Percentiles rank a stretch among this genome's conserved stretches.
Evolutionary conservation across 2,329 filamentous ascomycete genomes (phyloP).

Genomic region (Trichophyton verrucosum): DNA sequence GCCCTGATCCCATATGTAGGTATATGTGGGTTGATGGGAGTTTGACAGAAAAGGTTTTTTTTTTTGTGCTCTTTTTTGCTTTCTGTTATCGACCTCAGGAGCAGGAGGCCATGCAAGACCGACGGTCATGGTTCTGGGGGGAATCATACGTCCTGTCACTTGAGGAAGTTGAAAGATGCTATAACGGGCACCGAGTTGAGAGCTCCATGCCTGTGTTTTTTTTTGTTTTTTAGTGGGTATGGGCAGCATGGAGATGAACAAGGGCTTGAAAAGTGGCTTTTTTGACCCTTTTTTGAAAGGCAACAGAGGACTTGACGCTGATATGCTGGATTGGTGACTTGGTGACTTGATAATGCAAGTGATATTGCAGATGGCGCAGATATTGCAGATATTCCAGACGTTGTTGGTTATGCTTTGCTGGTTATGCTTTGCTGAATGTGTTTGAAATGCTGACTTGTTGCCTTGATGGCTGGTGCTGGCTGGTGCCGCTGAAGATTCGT

Average conservation of each 20-base stretch:
- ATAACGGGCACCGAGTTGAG: conserved; percentile 1
- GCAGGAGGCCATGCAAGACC: not conserved
- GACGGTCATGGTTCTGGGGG: not conserved
- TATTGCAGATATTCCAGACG: not conserved
- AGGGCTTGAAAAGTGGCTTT: conserved; percentile 2
- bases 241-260: conserved; percentile 1
- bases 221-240: not conserved
- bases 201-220: conserved; percentile 1
- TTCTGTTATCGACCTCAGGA: conserved; percentile 1
- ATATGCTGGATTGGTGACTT: not conserved
- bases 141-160: not conserved
- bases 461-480: too few relatives aligned
- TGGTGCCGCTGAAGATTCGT: not conserved
- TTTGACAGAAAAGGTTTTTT: not conserved
- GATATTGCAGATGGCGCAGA: not conserved
- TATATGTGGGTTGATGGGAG: not conserved
- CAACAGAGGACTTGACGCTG: not conserved
- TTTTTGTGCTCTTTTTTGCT: not conserved
- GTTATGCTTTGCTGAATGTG: not conserved
- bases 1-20: not conserved
- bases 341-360: not conserved
- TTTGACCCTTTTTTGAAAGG: not conserved
- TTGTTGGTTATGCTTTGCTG: too few relatives aligned
- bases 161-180: conserved; percentile 1
- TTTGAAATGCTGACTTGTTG: too few relatives aligned